Percentiles rank a stretch among this genome's conserved stretches.
phyloP scores from a whole-genome alignment of 1,284 basidiomycete genomes.

The Ganoderma resinaceum region DNA sequence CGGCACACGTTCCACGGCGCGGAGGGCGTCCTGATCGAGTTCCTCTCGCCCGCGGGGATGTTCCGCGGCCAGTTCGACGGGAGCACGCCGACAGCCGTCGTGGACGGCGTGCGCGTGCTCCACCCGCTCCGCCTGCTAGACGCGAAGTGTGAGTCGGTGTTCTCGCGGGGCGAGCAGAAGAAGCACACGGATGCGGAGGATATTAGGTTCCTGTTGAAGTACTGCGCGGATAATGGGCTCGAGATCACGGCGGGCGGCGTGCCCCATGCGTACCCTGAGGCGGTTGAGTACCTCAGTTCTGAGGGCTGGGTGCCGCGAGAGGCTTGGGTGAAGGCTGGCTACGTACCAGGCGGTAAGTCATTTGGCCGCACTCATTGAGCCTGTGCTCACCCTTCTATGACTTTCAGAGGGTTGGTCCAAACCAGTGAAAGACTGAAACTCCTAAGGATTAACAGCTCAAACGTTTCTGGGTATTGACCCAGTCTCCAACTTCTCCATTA shows the following conservation, averaged over 20 bases:
- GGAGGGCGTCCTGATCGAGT: background rate
- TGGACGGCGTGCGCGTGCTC: constrained; percentile 13
- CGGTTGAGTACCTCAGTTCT: background rate
- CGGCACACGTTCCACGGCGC: constrained; percentile 7
- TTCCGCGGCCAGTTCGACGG: constrained; percentile 8
- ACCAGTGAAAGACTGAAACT: background rate
- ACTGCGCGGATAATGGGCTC: background rate
- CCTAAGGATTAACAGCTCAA: no score
- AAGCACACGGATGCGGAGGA: constrained; percentile 9
- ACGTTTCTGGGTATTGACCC: no score
- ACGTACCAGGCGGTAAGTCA: background rate
- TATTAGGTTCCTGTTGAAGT: constrained; percentile 11
- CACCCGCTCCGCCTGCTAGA: constrained; percentile 5
- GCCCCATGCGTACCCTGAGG: background rate
- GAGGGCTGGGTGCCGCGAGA: background rate
- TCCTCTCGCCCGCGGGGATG: constrained; percentile 2
- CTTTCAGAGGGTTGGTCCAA: background rate
- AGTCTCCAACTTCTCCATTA: no score
- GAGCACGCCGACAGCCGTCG: background rate
- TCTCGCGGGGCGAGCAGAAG: constrained; percentile 4
- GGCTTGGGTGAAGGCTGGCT: constrained; percentile 6
- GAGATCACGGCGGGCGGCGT: background rate
- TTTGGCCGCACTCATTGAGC: background rate
- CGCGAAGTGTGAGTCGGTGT: constrained; percentile 9
- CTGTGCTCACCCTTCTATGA: background rate